Evolutionary conservation across 768 basidiomycete genomes (phyloP).

Genomic region (Amylocystis lapponica): DNA sequence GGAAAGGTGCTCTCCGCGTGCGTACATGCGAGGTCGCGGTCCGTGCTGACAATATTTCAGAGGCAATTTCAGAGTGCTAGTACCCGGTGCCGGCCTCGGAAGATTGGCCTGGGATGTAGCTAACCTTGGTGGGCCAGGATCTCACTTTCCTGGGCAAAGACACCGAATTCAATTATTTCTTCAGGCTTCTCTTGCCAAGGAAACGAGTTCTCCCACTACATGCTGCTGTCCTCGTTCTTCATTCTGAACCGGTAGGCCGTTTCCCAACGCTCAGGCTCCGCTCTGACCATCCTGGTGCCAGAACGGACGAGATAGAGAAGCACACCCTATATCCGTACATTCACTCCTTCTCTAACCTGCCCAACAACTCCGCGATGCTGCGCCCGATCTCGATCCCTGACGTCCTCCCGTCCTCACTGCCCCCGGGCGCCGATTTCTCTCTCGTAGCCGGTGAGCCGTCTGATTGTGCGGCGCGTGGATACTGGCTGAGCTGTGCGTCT

Average conservation of each 20-base stretch:
- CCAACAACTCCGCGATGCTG: conserved; percentile 53
- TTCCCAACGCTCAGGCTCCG: background rate
- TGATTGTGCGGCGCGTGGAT: conserved; percentile 3
- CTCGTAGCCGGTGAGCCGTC: conserved; percentile 68
- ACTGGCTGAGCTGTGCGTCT: no score
- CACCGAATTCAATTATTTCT: background rate
- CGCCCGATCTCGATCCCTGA: conserved; percentile 74
- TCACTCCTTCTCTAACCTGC: conserved; percentile 87
- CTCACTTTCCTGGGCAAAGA: background rate
- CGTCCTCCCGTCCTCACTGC: conserved; percentile 70
- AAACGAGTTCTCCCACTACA: conserved; percentile 94
- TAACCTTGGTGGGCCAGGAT: conserved; percentile 49
- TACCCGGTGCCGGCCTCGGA: conserved; percentile 88
- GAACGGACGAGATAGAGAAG: conserved; percentile 61
- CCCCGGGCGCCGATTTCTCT: conserved; percentile 62
- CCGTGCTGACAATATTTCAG: no score
- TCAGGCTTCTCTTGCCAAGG: conserved; percentile 87
- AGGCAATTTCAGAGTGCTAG: conserved; percentile 62
- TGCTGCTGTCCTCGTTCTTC: conserved; percentile 86
- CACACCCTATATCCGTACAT: conserved; percentile 85
- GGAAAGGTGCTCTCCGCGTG: conserved; percentile 46
- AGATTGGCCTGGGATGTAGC: conserved; percentile 87
- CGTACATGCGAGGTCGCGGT: background rate
- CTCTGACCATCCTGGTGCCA: conserved; percentile 13
- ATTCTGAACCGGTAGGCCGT: conserved; percentile 70